Conservation (phyloP, 352 stramenopile species). For the Pythium sukuiense region DNA sequence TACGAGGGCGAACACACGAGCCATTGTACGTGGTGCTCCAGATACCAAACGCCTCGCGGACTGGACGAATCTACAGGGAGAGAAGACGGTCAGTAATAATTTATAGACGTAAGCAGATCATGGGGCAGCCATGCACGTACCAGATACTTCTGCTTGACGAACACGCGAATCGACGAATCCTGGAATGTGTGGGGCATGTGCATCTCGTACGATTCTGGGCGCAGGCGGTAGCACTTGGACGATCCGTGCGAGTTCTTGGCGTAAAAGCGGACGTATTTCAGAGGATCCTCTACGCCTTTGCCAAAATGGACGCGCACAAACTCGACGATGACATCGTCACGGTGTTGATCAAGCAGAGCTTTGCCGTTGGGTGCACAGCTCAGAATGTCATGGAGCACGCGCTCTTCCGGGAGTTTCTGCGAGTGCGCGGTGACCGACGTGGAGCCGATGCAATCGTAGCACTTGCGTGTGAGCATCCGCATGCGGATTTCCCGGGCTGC, state of each 20-base stretch:
- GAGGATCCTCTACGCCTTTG: slow-evolving; percentile 74
- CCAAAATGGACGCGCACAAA: slow-evolving; percentile 80
- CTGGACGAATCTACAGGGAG: slow-evolving; percentile 10
- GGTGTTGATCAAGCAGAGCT: slow-evolving; percentile 34
- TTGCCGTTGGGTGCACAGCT: slow-evolving; percentile 33
- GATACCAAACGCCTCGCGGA: slow-evolving; percentile 39
- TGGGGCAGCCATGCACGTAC: slow-evolving; percentile 42
- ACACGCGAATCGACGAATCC: slow-evolving; percentile 69
- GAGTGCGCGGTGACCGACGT: slow-evolving; percentile 55
- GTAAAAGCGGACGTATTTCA: slow-evolving; percentile 80
- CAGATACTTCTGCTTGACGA: slow-evolving; percentile 59
- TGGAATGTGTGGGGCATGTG: slow-evolving; percentile 64
- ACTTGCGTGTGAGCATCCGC: slow-evolving; percentile 63
- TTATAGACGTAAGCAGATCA: background rate
- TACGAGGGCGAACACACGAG: slow-evolving; percentile 21
- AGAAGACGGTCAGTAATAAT: background rate
- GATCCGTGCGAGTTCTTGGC: slow-evolving; percentile 53
- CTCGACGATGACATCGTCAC: slow-evolving; percentile 72
- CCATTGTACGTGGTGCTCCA: slow-evolving; percentile 23
- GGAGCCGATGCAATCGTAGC: slow-evolving; percentile 80
- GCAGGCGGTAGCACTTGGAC: slow-evolving; percentile 53
- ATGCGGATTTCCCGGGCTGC: slow-evolving; percentile 55
- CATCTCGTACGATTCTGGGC: slow-evolving; percentile 63
- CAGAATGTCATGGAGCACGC: slow-evolving; percentile 64
- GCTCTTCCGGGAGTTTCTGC: slow-evolving; percentile 40